Base-by-base conservation (phyloP, 2,329 filamentous ascomycete genomes). In the Claviceps quebecensis region DNA sequence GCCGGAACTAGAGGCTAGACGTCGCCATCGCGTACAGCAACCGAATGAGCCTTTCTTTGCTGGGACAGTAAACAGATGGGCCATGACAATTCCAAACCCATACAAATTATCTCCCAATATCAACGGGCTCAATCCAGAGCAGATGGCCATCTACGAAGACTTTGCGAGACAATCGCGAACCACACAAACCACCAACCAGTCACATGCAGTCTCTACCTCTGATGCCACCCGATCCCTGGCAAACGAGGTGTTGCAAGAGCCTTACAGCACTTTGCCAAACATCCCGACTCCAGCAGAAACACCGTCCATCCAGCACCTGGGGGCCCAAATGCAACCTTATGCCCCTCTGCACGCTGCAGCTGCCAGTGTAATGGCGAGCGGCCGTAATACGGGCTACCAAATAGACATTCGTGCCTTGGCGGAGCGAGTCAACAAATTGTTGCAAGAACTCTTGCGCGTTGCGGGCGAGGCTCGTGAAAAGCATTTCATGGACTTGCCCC, bases 61-160 rank as follows among this genome's bases (percentile, higher is more conserved):
- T 59, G 78, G 81, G 3, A 79, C 79, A 19, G 80, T 96, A 58
- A 95, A 84, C 63, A 83, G 88, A 48, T 98, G 91, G 89, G 86
- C 90, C 7, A 85, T 88, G 68, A 90, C 89, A 43, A 95, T 98
- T 56, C 91, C 91, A 0, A 87, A 93, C 58, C 93, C 93, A 0
- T 98, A 88, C 71, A 89, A 93, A 61, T 80, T 96, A 58, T 84
- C 85, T 39, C 83, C 87, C 13, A 78, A 66, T 54, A 62, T 73
- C 51, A 66, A 68, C 49, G 91, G 91, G 4, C 71, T 98, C 49
- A 97, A 95, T 61, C 77, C 85, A 23, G 88, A 96, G 60, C 93
- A 98, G 62, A 80, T 97, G 72, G 87, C 87, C 11, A 94, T 98
- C 26, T 98, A 98, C 62, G 90, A 97, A 61, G 90, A 97, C 56